These are phyloP conservation scores for Solanum aculeatissimum DNA, from an alignment of 305 asterid species.

Conservation along the genomic window DNA sequence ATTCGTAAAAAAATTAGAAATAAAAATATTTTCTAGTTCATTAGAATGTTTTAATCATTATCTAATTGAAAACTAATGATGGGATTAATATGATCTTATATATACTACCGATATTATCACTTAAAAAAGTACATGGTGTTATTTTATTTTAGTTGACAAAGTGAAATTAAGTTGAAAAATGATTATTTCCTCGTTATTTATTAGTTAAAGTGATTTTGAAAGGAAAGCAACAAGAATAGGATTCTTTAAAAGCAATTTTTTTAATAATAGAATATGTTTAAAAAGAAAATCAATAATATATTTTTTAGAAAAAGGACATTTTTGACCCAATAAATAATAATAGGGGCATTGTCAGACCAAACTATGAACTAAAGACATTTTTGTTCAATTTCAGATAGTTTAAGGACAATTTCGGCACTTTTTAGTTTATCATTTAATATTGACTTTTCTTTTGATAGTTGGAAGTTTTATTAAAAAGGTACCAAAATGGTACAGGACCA, in stretches of 20 bases:
- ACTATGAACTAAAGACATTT: neutral
- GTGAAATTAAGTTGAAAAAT: neutral
- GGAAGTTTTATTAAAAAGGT: neutral
- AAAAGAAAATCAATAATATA: neutral
- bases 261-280: neutral
- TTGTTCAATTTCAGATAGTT: neutral
- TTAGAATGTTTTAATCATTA: neutral
- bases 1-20: neutral
- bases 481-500: neutral
- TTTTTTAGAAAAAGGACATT: no score
- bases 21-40: neutral
- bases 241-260: no score
- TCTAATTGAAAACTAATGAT: neutral
- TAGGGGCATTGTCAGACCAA: neutral
- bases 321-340: no score
- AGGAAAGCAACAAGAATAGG: neutral
- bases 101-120: neutral
- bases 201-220: no score
- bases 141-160: neutral
- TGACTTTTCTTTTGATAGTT: neutral
- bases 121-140: neutral
- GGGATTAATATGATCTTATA: neutral
- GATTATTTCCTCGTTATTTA: neutral
- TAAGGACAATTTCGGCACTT: neutral
- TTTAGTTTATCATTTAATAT: neutral